These are phyloP conservation scores for Pseudopithomyces chartarum DNA, from an alignment of 2,329 filamentous ascomycete species.

Conservation along the genomic window DNA sequence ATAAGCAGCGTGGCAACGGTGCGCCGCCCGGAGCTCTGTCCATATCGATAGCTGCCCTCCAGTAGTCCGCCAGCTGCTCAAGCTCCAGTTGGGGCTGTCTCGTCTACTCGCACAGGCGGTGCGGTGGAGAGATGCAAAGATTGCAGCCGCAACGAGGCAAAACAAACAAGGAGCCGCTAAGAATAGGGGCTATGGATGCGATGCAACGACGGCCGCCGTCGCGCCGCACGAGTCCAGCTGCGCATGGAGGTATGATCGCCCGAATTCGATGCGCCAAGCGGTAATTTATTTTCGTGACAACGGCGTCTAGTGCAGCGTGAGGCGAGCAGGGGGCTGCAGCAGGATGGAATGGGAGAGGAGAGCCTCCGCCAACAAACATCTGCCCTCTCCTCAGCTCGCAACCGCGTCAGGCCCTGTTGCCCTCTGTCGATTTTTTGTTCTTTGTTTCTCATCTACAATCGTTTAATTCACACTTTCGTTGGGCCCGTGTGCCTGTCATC, in stretches of 20 bases:
- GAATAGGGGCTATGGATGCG: conserved; percentile 1
- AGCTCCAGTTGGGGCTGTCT: too few species aligned
- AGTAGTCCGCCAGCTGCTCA: too few species aligned
- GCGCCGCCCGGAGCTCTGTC: background rate
- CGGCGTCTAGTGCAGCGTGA: conserved; percentile 5
- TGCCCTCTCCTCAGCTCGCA: conserved; percentile 16
- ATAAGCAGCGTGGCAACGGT: background rate
- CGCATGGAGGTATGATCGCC: background rate
- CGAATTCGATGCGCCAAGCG: conserved; percentile 5
- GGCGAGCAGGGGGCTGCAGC: background rate
- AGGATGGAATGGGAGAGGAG: conserved; percentile 8
- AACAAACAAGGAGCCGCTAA: conserved; percentile 3
- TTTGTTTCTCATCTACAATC: conserved; percentile 29
- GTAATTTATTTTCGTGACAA: conserved; percentile 14
- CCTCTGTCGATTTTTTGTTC: conserved; percentile 26
- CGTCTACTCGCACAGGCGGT: background rate
- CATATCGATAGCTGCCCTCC: background rate
- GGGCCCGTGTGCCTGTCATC: conserved; percentile 7
- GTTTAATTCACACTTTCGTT: conserved; percentile 24
- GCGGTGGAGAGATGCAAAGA: background rate
- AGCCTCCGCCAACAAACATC: conserved; percentile 21
- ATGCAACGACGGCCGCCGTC: background rate
- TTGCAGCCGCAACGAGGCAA: background rate
- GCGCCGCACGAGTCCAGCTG: background rate
- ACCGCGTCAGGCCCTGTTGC: conserved; percentile 17